Evolutionary conservation across 768 basidiomycete genomes (phyloP).

Genomic region (Mycena chlorophos): DNA sequence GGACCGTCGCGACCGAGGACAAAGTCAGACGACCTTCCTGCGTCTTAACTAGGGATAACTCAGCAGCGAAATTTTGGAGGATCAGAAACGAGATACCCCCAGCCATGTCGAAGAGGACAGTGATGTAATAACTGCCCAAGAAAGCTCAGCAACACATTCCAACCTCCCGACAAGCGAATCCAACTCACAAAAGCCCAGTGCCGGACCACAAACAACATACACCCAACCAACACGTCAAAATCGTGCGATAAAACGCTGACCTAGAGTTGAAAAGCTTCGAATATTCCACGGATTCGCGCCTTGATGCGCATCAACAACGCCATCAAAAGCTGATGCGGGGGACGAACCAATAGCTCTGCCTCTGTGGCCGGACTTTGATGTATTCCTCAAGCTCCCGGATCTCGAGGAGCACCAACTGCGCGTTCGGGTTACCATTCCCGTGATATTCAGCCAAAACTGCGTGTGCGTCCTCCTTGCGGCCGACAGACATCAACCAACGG

Average conservation of each 20-base stretch:
- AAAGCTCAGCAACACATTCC: no score
- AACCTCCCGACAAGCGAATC: not conserved
- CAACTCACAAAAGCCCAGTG: constrained; percentile 32
- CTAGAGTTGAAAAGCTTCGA: constrained; percentile 47
- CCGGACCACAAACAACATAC: constrained; percentile 31
- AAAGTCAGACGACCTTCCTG: constrained; percentile 41
- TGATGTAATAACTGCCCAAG: constrained; percentile 10
- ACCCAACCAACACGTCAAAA: constrained; percentile 52
- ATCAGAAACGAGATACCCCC: constrained; percentile 37
- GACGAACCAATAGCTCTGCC: constrained; percentile 48
- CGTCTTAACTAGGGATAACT: constrained; percentile 29
- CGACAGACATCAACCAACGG: constrained; percentile 53
- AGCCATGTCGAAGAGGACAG: constrained; percentile 56
- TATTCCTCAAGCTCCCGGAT: constrained; percentile 52
- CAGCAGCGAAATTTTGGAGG: no score
- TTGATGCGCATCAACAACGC: constrained; percentile 6
- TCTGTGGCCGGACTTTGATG: constrained; percentile 50
- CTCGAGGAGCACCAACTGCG: constrained; percentile 52
- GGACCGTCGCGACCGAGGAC: constrained; percentile 41
- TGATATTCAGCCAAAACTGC: constrained; percentile 54
- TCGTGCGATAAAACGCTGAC: constrained; percentile 47
- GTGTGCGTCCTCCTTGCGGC: constrained; percentile 49
- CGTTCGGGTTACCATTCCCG: constrained; percentile 49
- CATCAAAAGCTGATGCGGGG: not conserved
- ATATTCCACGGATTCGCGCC: constrained; percentile 44